Evolutionary conservation across 139 green algal genomes (phyloP).

Genomic region (Zygnema cylindricum): DNA sequence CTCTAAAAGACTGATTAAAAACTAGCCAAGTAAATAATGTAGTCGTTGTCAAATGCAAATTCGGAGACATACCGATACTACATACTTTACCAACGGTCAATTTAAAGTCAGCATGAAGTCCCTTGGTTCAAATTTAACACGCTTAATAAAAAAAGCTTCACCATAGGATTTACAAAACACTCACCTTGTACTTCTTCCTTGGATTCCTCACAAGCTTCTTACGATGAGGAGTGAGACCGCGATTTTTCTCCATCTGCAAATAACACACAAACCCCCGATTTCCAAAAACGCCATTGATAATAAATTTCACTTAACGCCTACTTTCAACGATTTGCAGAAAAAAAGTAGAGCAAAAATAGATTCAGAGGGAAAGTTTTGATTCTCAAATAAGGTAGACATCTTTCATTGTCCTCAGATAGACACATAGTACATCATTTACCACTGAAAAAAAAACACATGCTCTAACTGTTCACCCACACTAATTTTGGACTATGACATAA

Average conservation of each 20-base stretch:
- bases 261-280: background rate
- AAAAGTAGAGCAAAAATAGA: background rate
- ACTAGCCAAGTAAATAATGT: too few relatives aligned
- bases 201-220: constrained; percentile 94
- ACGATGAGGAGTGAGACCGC: constrained; percentile 93
- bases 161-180: too few relatives aligned
- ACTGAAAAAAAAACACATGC: too few relatives aligned
- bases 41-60: too few relatives aligned
- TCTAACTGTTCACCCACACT: too few relatives aligned
- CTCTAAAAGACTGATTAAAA: too few relatives aligned
- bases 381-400: too few relatives aligned
- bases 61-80: constrained; percentile 1
- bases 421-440: too few relatives aligned
- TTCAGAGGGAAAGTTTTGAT: background rate
- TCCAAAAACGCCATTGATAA: background rate
- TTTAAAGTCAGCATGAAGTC: background rate
- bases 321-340: background rate
- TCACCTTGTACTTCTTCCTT: constrained; percentile 74
- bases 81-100: background rate
- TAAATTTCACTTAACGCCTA: background rate
- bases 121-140: background rate
- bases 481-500: too few relatives aligned
- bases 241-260: constrained; percentile 89
- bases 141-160: background rate
- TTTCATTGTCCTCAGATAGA: too few relatives aligned